Base-by-base conservation (phyloP, 140 eudicot genomes). In the Anethum foeniculum region DNA sequence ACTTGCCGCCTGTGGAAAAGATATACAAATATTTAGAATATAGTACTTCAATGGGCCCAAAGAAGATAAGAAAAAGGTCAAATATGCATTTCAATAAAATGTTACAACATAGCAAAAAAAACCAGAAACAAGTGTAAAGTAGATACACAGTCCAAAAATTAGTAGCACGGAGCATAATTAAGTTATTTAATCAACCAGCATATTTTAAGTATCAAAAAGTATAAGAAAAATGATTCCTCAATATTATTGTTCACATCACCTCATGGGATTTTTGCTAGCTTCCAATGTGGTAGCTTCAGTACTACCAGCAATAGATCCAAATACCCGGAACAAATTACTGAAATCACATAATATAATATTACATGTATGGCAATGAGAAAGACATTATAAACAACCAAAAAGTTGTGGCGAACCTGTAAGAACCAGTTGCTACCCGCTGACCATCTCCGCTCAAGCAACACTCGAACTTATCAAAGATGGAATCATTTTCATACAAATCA, bases 381-480 rank as follows among this genome's bases (percentile, higher is more conserved):
- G 73, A 7, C 8, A 12, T 11, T 38, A 21, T 0, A 9, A 21
- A 54, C 32, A 32, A 43, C 11, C 7, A 28, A 7, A 58, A 67
- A 51, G 77, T 43, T 75, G 75, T 38, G 67, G 46, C 74, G 15
- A 23, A 68, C 74, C 98, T 94, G 89, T 94, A 94, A 83, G 98
- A 94, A 81, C 98, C 98, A 80, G 97, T 92, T 82, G 97, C 96
- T 77, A 94, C 96, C 60, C 98, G 92, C 81, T 19, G 87, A 77
- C 98, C 93, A 83, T 94, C 98, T 69, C 98, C 98, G 83, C 98
- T 94, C 83, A 94, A 82, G 86, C 98, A 94, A 79, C 98, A 94
- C 85, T 94, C 98, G 80, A 94, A 94, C 81, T 94, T 94, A 86
- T 94, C 98, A 49, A 94, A 94, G 77, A 94, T 94, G 49, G 98